Evolutionary conservation across 495 filamentous ascomycete genomes (phyloP).

Genomic region (Cetradonia linearis): DNA sequence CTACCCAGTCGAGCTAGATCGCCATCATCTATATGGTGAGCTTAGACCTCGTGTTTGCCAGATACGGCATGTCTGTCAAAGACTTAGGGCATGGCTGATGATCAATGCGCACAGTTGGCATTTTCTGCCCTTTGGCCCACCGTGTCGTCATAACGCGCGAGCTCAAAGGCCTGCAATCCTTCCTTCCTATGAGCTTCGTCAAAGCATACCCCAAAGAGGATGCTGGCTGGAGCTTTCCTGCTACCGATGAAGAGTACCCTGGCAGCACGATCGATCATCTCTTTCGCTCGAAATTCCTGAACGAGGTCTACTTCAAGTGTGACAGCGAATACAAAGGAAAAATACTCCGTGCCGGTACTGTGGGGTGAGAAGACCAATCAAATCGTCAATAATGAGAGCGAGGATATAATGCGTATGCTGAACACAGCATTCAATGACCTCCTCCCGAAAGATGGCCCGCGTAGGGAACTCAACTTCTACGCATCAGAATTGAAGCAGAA

Average conservation of each 20-base stretch:
- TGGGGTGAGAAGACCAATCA: constrained; percentile 43
- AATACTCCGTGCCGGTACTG: constrained; percentile 46
- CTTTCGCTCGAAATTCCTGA: constrained; percentile 39
- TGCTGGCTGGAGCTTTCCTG: constrained; percentile 43
- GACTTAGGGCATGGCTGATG: not conserved
- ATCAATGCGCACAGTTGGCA: constrained; percentile 24
- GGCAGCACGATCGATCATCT: constrained; percentile 43
- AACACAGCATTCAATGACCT: constrained; percentile 39
- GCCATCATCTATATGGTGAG: constrained; percentile 63
- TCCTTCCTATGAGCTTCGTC: constrained; percentile 60
- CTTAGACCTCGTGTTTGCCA: constrained; percentile 29
- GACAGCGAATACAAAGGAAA: constrained; percentile 42
- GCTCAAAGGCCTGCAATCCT: constrained; percentile 65
- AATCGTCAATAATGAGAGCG: constrained; percentile 45
- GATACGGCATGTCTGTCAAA: not conserved
- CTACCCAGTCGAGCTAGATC: constrained; percentile 59
- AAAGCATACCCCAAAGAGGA: constrained; percentile 58
- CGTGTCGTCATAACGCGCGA: constrained; percentile 58
- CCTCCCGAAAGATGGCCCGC: constrained; percentile 27
- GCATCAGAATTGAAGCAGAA: constrained; percentile 31
- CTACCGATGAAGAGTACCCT: constrained; percentile 39
- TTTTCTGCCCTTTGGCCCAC: constrained; percentile 56
- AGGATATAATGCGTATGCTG: constrained; percentile 43
- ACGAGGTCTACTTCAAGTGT: constrained; percentile 44
- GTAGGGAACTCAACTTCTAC: constrained; percentile 35